phyloP scores from a whole-genome alignment of 2,329 filamentous ascomycete genomes.

The Alternaria sp. region DNA sequence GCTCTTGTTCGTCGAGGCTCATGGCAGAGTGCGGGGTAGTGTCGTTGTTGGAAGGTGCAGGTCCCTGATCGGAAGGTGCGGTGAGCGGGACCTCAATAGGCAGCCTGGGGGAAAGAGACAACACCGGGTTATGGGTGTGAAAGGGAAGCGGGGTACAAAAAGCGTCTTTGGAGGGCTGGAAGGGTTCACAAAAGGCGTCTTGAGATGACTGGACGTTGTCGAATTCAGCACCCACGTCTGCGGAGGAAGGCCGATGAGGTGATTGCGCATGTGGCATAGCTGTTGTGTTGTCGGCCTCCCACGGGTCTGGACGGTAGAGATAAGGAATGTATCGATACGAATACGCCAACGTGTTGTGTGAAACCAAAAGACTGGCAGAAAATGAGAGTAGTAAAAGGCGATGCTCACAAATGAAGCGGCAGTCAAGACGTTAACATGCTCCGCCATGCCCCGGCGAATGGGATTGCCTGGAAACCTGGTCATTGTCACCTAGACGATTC shows the following conservation, averaged over 20 bases:
- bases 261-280: constrained; percentile 41
- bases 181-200: constrained; percentile 22
- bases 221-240: constrained; percentile 26
- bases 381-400: constrained; percentile 22
- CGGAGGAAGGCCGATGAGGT: constrained; percentile 29
- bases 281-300: constrained; percentile 34
- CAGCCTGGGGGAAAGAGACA: constrained; percentile 17
- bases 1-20: constrained; percentile 18
- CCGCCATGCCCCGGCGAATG: constrained; percentile 22
- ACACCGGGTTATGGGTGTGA: constrained; percentile 18
- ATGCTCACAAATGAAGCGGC: constrained; percentile 41
- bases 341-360: constrained; percentile 37
- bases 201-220: constrained; percentile 22
- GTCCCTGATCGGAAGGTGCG: constrained; percentile 18
- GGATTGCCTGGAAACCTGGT: constrained; percentile 29
- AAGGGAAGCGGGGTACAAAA: constrained; percentile 26
- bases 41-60: constrained; percentile 8
- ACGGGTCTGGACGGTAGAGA: constrained; percentile 18
- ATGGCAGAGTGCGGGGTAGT: constrained; percentile 14
- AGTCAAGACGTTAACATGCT: constrained; percentile 39
- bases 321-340: constrained; percentile 24
- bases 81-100: constrained; percentile 18
- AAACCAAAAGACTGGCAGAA: constrained; percentile 34
- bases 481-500: constrained; percentile 38
- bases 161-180: constrained; percentile 20